phyloP scores from a whole-genome alignment of 176 grass and related monocot species.

The Typha latifolia region DNA sequence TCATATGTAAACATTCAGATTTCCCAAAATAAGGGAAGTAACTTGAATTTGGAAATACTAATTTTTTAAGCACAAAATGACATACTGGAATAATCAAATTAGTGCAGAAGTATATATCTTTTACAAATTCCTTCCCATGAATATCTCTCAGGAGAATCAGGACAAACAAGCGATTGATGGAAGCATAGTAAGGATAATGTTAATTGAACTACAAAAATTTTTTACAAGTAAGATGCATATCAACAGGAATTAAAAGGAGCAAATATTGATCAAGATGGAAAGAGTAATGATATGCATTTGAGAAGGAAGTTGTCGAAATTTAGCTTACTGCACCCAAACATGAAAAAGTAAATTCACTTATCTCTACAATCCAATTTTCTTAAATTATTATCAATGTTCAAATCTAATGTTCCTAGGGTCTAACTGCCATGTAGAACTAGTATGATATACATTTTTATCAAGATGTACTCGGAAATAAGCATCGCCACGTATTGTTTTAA shows the following conservation, averaged over 20 bases:
- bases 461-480: not conserved
- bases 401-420: not conserved
- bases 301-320: not conserved
- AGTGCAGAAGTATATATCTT: too few relatives aligned
- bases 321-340: not conserved
- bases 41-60: too few relatives aligned
- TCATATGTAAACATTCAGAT: too few relatives aligned
- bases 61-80: too few relatives aligned
- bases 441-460: not conserved
- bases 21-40: too few relatives aligned
- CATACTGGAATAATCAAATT: too few relatives aligned
- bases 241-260: not conserved
- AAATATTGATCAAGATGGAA: not conserved
- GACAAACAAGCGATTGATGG: not conserved
- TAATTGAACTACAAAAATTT: not conserved
- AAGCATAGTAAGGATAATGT: not conserved
- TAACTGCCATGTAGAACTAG: not conserved
- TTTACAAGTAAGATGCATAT: not conserved
- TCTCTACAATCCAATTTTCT: too few relatives aligned
- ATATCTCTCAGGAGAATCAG: not conserved
- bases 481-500: not conserved
- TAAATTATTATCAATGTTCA: constrained; percentile 5
- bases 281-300: not conserved
- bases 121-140: too few relatives aligned
- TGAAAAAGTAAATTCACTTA: too few relatives aligned